A percentile compares a stretch with the other conserved stretches of the same genome.
phyloP scores from a whole-genome alignment of 2,329 filamentous ascomycete genomes.

The Nemania sp. region DNA sequence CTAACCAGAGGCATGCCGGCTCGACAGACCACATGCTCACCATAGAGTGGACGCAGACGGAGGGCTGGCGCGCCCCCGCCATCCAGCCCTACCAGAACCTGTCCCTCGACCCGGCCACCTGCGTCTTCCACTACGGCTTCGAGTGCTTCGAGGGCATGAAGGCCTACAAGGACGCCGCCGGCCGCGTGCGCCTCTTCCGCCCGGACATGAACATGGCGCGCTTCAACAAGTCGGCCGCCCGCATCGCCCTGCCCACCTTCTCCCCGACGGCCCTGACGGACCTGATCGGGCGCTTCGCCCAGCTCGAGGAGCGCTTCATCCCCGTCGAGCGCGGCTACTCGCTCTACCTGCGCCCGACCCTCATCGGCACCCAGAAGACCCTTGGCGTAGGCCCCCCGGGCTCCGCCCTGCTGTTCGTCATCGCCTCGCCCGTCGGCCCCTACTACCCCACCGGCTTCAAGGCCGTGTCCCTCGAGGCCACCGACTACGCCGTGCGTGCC shows the following conservation, averaged over 20 bases:
- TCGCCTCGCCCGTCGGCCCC: constrained; percentile 93
- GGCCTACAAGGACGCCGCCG: constrained; percentile 87
- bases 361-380: constrained; percentile 96
- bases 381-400: constrained; percentile 91
- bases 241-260: constrained; percentile 92
- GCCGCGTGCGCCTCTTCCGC: constrained; percentile 83
- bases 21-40: constrained; percentile 90
- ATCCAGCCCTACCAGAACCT: constrained; percentile 97
- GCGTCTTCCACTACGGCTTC: constrained; percentile 98
- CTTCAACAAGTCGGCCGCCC: constrained; percentile 86
- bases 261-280: constrained; percentile 74
- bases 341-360: constrained; percentile 91
- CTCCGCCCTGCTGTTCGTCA: constrained; percentile 89
- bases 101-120: constrained; percentile 91
- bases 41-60: constrained; percentile 84
- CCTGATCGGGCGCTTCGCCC: constrained; percentile 78
- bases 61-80: constrained; percentile 81
- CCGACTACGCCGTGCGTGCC: constrained; percentile 92
- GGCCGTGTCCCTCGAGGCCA: constrained; percentile 92
- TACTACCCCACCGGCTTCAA: constrained; percentile 99
- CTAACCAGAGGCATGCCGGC: not conserved
- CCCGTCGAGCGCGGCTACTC: constrained; percentile 86
- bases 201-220: constrained; percentile 96
- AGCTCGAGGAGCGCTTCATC: constrained; percentile 87
- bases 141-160: constrained; percentile 99